These are phyloP conservation scores for Castanea sativa DNA, from an alignment of 306 rosid genomes.

Conservation along the genomic window DNA sequence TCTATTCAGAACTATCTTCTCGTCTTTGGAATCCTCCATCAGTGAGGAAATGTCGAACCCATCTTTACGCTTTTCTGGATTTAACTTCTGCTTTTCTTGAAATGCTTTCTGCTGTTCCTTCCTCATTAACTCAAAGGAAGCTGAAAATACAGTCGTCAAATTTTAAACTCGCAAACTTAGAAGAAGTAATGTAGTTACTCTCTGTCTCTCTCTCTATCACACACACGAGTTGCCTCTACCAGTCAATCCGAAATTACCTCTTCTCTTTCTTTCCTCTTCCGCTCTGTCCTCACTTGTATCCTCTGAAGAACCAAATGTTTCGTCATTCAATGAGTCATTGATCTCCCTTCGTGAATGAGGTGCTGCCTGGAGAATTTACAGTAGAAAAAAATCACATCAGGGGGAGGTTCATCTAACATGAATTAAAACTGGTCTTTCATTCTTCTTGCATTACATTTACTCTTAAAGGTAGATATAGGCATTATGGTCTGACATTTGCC, in stretches of 20 bases:
- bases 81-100: conserved; percentile 64
- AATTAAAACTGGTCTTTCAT: background rate
- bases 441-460: conserved; percentile 9
- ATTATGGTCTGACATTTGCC: background rate
- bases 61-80: conserved; percentile 51
- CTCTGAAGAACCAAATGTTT: conserved; percentile 92
- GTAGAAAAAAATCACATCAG: background rate
- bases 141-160: conserved; percentile 50
- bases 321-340: conserved; percentile 62
- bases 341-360: conserved; percentile 71
- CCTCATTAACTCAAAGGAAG: conserved; percentile 88
- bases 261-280: conserved; percentile 96
- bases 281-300: conserved; percentile 70
- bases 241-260: conserved; percentile 55
- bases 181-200: background rate
- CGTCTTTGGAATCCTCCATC: conserved; percentile 47
- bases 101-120: conserved; percentile 83
- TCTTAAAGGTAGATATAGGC: conserved; percentile 7
- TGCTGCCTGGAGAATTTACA: conserved; percentile 56
- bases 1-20: conserved; percentile 40
- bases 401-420: background rate
- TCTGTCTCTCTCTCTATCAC: background rate
- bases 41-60: conserved; percentile 54
- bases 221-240: background rate
- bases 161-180: background rate